Percentiles rank a stretch among this genome's conserved stretches.
Evolutionary conservation across 2,329 filamentous ascomycete species (phyloP).

Genomic region (Domatiomyces catenatus): DNA sequence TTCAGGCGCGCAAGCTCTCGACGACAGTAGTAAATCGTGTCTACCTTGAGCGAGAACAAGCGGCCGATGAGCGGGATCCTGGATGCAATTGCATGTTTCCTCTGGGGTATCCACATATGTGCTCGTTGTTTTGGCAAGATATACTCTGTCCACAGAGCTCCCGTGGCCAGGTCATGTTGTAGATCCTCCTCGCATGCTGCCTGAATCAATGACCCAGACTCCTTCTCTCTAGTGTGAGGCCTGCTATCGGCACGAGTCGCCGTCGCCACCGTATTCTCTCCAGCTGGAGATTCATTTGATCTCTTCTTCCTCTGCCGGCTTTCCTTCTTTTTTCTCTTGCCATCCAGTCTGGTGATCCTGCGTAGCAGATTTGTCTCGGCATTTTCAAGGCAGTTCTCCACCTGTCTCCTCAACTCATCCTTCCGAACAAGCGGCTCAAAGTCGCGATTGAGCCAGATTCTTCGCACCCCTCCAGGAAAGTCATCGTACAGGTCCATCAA

Average conservation of each 20-base stretch:
- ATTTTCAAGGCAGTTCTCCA: conserved; percentile 20
- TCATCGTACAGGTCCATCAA: conserved; percentile 20
- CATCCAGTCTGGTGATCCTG: conserved; percentile 11
- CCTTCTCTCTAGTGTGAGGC: conserved; percentile 1
- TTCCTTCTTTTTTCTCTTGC: conserved; percentile 7
- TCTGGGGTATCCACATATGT: conserved; percentile 16
- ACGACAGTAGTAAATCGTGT: conserved; percentile 18
- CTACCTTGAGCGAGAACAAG: conserved; percentile 15
- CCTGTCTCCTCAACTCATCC: conserved; percentile 17
- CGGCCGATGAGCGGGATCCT: conserved; percentile 16
- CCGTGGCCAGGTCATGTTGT: conserved; percentile 6
- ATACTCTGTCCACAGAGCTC: conserved; percentile 17
- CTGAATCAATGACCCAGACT: conserved; percentile 1
- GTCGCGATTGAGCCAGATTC: conserved; percentile 22
- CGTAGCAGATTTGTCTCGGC: conserved; percentile 17
- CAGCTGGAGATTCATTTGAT: conserved; percentile 3
- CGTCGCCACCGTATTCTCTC: not conserved
- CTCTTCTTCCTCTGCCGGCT: not conserved
- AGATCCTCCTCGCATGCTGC: conserved; percentile 7
- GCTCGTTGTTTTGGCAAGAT: conserved; percentile 14
- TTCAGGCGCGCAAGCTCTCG: conserved; percentile 18
- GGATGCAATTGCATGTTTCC: conserved; percentile 8
- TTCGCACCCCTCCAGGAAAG: conserved; percentile 19
- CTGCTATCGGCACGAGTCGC: not conserved
- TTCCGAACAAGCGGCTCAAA: conserved; percentile 17